Percentiles rank a stretch among this genome's conserved stretches.
These are phyloP conservation scores for Mucor racemosus DNA, from an alignment of 371 early-diverging fungal genomes.

Conservation along the genomic window DNA sequence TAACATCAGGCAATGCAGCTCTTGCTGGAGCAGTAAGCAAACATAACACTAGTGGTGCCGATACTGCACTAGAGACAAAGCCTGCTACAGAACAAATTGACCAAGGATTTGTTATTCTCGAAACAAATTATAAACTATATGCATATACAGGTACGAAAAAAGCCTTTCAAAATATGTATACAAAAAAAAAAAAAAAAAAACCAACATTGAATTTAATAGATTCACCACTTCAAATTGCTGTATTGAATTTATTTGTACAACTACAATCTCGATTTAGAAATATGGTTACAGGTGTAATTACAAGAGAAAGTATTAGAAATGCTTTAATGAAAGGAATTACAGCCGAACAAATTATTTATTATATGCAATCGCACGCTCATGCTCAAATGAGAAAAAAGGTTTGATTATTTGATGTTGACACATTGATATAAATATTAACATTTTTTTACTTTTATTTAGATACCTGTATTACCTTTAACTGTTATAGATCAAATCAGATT, in stretches of 20 bases:
- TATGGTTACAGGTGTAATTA: constrained; percentile 93
- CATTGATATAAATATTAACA: too few relatives aligned
- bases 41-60: constrained; percentile 26
- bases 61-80: constrained; percentile 25
- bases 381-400: constrained; percentile 86
- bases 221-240: constrained; percentile 97
- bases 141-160: constrained; percentile 83
- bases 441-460: constrained; percentile 26
- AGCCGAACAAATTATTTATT: constrained; percentile 94
- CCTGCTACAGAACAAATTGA: constrained; percentile 56
- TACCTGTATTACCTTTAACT: constrained; percentile 88
- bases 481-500: constrained; percentile 96
- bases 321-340: constrained; percentile 96
- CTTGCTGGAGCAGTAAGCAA: constrained; percentile 28
- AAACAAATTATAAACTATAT: constrained; percentile 94
- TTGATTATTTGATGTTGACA: neutral
- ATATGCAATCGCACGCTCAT: constrained; percentile 90
- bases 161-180: too few relatives aligned
- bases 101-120: constrained; percentile 82
- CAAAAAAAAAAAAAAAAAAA: too few relatives aligned
- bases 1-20: constrained; percentile 81
- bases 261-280: constrained; percentile 90
- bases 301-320: constrained; percentile 89
- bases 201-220: constrained; percentile 38
- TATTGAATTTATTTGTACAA: constrained; percentile 91